Base-by-base conservation (phyloP, 2,329 filamentous ascomycete species). In the Aspergillus pseudotamarii region DNA sequence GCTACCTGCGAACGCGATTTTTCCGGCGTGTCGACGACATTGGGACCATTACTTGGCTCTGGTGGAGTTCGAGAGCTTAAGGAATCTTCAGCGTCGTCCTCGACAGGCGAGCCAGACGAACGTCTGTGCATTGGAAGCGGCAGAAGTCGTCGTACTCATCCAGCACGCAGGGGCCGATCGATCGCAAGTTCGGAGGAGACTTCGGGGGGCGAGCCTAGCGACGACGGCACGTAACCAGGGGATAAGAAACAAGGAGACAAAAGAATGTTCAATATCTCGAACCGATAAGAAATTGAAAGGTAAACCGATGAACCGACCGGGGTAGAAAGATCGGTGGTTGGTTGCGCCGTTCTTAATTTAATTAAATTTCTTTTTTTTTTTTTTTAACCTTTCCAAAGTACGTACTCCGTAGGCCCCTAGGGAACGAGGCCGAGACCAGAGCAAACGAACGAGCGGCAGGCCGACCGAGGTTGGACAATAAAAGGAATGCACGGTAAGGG, bases 121-220 rank as follows among this genome's bases (percentile, higher is more conserved):
- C 77, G 78, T 78, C 76, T 80, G 73, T 76, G 78, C 79, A 81
- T 81, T 79, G 72, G 77, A 77, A 72, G 73, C 73, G 65, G 68
- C 70, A 69, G 71, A 71, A 68, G 65, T 71, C 69, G 64, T 64
- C 68, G 68, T 69, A 72, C 72, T 76, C 76, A 78, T 78, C 71
- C 76, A 77, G 75, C 68, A 71, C 69, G 69, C 67, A 68, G 61
- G 62, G 58, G 64, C 57, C 36, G 38, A 54, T 41, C 36, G 63
- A 67, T 64, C 64, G 61, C 46, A 59, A 46, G 23, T 23, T 54
- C 56, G 46, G 54, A 55, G 21, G 64, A 57, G 45, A 50, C 23
- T 11, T 59, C 59, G 48, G 56, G 26, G 38, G 38, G n/a, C 30
- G 38, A 28, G 62, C 61, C 55, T 53, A 54, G 58, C 56, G 57